Evolutionary conservation across 2,329 filamentous ascomycete genomes (phyloP), one percentile per base, ranked within the genome.

Genomic region (Cercospora sojina): DNA sequence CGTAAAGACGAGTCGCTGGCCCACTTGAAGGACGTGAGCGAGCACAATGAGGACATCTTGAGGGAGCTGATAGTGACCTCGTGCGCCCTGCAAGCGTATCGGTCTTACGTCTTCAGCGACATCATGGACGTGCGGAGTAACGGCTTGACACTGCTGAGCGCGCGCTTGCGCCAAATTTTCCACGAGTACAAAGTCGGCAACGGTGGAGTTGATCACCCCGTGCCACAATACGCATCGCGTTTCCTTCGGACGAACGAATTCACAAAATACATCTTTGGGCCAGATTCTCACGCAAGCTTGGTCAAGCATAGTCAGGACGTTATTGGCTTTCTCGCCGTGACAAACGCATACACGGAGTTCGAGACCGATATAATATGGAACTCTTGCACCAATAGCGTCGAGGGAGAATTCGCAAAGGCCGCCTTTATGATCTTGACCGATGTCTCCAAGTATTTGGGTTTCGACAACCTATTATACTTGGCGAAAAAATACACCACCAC

Each of bases 211-310:
- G 76, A 81, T 51, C 81, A 84, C 71, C 83, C 85, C 1, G 82
- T 91, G 58, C 81, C 94, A 69, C 83, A 85, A 12, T 89, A 90
- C 72, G 81, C 96, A 62, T 87, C 91, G 5, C 82, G 86, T 25
- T 90, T 91, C 70, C 82, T 98, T 35, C 83, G 90, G 16, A 80
- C 84, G 6, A 89, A 90, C 43, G 88, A 88, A 62, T 82, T 98
- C 27, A 86, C 96, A 25, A 88, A 93, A 66, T 98, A 97, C 78
- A 88, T 99, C 55, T 86, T 97, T 60, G 92, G 94, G 1, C 88
- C 94, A 13, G 93, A 93, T 64, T 97, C 94, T 32, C 95, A 98
- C 74, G 92, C 93, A 1, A 93, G 97, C 75, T 87, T 98, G 62
- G 95, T 96, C 20, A 84, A 86, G 38, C 88, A 93, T 71, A 91